These are phyloP conservation scores for Corymbia maculata DNA, from an alignment of 345 rosid genomes.

Conservation along the genomic window DNA sequence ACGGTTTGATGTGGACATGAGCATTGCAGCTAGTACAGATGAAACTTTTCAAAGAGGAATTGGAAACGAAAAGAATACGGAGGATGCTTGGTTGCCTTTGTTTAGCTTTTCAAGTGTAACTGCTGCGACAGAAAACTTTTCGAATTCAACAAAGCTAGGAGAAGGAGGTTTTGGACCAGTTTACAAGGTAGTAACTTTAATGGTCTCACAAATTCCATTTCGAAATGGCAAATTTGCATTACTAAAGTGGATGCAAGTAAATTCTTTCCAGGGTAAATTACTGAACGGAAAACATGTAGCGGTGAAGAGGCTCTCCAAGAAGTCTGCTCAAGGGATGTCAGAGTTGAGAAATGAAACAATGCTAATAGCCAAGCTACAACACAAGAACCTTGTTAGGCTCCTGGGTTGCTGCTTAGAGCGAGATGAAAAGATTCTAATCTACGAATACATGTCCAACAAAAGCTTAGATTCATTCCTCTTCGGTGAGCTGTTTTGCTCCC, in stretches of 20 bases:
- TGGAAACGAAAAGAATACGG: background rate
- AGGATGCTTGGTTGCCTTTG: conserved; percentile 1
- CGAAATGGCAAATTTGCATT: background rate
- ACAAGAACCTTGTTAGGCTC: conserved; percentile 25
- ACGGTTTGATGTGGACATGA: background rate
- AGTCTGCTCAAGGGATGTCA: conserved; percentile 19
- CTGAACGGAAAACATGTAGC: conserved; percentile 19
- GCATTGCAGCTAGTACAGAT: background rate
- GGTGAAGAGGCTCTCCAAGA: conserved; percentile 17
- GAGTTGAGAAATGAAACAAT: conserved; percentile 21
- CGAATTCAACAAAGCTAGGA: conserved; percentile 11
- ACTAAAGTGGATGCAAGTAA: background rate
- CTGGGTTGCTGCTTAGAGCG: conserved; percentile 24
- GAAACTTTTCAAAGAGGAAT: background rate
- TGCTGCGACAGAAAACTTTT: conserved; percentile 11
- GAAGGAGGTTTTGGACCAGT: conserved; percentile 33
- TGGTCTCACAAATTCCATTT: background rate
- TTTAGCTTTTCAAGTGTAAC: conserved; percentile 13
- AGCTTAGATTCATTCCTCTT: no score
- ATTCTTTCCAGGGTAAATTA: conserved; percentile 7
- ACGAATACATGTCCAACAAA: conserved; percentile 15
- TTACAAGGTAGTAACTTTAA: background rate
- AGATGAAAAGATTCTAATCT: conserved; percentile 19
- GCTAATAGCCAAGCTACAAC: conserved; percentile 18
- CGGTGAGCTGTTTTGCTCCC: no score